Percentiles rank a stretch among this genome's conserved stretches.
Conservation (phyloP, 345 rosid species). For the Aurinia saxatilis region DNA sequence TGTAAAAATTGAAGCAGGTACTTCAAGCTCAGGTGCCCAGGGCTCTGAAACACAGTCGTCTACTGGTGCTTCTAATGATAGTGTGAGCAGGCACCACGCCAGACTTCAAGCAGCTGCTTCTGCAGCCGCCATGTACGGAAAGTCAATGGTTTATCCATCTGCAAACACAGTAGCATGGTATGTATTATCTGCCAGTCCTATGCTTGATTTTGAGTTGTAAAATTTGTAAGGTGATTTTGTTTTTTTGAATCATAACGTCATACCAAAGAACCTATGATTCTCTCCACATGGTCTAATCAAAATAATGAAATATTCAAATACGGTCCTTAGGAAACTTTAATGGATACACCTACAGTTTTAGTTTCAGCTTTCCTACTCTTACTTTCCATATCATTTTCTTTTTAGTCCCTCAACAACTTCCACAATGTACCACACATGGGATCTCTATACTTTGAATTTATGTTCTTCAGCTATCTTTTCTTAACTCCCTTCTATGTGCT, state of each 20-base stretch:
- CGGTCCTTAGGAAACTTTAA: not conserved
- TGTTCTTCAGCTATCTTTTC: not conserved
- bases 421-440: not conserved
- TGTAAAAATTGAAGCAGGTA: slow-evolving; percentile 36
- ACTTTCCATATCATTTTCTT: not conserved
- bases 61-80: slow-evolving; percentile 27
- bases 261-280: not conserved
- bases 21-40: slow-evolving; percentile 38
- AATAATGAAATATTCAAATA: not conserved
- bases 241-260: not conserved
- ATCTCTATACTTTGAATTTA: not conserved
- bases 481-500: not conserved
- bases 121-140: slow-evolving; percentile 86
- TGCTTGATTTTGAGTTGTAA: not conserved
- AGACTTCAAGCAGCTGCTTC: slow-evolving; percentile 89
- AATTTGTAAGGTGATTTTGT: not conserved
- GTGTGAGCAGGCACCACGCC: slow-evolving; percentile 57
- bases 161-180: slow-evolving; percentile 68
- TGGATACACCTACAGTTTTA: not conserved
- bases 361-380: not conserved
- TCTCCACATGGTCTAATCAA: not conserved
- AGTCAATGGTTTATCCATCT: slow-evolving; percentile 83
- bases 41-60: slow-evolving; percentile 32
- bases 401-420: not conserved
- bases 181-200: slow-evolving; percentile 14